Base-by-base conservation (phyloP, 176 grass and related monocot genomes). In the Zea luxurians region DNA sequence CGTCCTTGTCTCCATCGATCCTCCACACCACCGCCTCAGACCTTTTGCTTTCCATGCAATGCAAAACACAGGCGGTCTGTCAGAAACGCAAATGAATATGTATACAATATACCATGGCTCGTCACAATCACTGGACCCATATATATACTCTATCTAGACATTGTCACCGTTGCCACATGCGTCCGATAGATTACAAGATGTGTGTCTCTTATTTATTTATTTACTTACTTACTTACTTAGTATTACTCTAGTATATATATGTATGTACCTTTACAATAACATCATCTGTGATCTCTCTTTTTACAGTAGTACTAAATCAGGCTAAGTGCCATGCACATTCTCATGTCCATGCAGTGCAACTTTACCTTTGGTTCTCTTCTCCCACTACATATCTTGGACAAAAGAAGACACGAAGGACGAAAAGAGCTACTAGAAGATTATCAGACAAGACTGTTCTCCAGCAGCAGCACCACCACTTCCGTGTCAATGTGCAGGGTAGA, bases 401-500 rank as follows among this genome's bases (percentile, higher is more conserved):
- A 70, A 45, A 54, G 35, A 60, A 43, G 16, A 55, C 12, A 80
- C 46, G 61, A 71, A 15, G 43, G n/a, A 43, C 53, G 0, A 11
- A 62, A 52, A 49, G 76, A 7, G 35, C 35, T 15, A 35, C 45
- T 36, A 15, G 68, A 70, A 49, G 68, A 49, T 48, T 35, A 79
- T 90, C 84, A 63, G 76, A 79, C 76, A 66, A 75, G 34, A 81
- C 18, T 67, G 35, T 2, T 45, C 54, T 48, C 41, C 40, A 67
- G 1, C 66, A 21, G 8, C 18, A 65, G 13, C n/a, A 13, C 6
- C 16, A 18, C n/a, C 8, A 36, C 0, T 45, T 1, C 48, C 36
- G 17, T 54, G 73, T 60, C 84, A 99, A 48, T 95, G 90, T 57
- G 91, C 80, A 70, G 96, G 96, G 76, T 87, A 99, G 77, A 92